Evolutionary conservation across 2,329 filamentous ascomycete genomes (phyloP).

Genomic region (Fusarium siculi): DNA sequence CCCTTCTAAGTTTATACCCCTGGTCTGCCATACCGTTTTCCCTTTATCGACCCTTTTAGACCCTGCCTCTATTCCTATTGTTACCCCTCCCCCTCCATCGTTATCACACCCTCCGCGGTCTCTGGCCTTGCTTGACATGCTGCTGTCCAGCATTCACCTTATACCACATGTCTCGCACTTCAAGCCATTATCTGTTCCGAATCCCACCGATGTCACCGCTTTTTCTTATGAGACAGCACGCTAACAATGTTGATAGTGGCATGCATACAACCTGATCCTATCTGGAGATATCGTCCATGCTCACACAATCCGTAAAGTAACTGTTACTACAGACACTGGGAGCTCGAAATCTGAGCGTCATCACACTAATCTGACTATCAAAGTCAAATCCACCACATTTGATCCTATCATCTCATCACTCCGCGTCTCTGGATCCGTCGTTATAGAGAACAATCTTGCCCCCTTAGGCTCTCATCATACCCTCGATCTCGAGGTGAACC

Average conservation of each 20-base stretch:
- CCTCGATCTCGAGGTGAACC: conserved; percentile 84
- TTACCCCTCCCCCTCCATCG: conserved; percentile 36
- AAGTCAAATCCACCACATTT: conserved; percentile 68
- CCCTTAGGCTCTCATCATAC: conserved; percentile 68
- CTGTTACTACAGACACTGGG: conserved; percentile 58
- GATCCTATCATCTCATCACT: conserved; percentile 65
- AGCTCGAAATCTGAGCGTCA: conserved; percentile 64
- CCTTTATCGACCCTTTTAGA: conserved; percentile 12
- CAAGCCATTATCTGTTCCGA: conserved; percentile 15
- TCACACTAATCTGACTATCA: conserved; percentile 67
- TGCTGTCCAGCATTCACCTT: conserved; percentile 6
- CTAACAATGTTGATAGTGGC: conserved; percentile 57
- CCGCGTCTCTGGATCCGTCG: conserved; percentile 66
- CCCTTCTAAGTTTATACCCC: conserved; percentile 15
- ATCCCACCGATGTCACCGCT: conserved; percentile 15
- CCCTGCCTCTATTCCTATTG: conserved; percentile 22
- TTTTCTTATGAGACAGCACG: conserved; percentile 4
- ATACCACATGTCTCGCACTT: conserved; percentile 7
- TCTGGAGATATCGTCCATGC: conserved; percentile 64
- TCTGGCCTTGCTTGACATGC: neutral
- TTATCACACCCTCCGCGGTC: conserved; percentile 26
- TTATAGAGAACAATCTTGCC: conserved; percentile 63
- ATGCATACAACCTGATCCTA: conserved; percentile 69
- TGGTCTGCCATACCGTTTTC: conserved; percentile 11
- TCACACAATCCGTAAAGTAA: conserved; percentile 67